These are phyloP conservation scores for Neurospora tetrasperma DNA, from an alignment of 495 filamentous ascomycete species.

Conservation along the genomic window DNA sequence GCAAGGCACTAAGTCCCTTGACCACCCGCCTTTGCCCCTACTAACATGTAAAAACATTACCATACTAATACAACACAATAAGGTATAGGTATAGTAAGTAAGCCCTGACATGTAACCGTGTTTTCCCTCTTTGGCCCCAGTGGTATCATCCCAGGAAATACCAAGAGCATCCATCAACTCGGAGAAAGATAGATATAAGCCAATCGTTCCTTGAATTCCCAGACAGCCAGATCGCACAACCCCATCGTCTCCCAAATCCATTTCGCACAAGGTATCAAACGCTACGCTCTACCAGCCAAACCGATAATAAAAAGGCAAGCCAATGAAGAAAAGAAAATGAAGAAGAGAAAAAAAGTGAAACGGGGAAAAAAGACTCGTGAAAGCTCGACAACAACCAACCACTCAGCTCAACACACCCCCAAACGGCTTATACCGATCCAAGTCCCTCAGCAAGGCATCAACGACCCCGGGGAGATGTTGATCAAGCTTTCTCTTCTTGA, in stretches of 20 bases:
- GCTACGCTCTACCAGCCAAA: neutral
- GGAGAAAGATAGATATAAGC: neutral
- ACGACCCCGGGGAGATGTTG: slow-evolving; percentile 73
- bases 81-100: neutral
- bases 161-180: neutral
- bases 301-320: slow-evolving; percentile 5
- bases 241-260: neutral
- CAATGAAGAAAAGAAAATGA: slow-evolving; percentile 2
- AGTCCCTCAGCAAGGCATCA: slow-evolving; percentile 80
- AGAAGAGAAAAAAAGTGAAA: slow-evolving; percentile 1
- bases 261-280: neutral
- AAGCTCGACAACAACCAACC: neutral
- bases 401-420: slow-evolving; percentile 37
- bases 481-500: slow-evolving; percentile 78
- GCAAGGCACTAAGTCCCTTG: neutral
- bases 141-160: neutral
- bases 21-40: neutral
- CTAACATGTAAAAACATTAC: neutral
- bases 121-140: neutral
- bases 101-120: neutral
- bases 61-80: neutral
- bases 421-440: slow-evolving; percentile 71
- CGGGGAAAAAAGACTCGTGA: neutral
- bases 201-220: neutral
- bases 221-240: neutral